A percentile compares a stretch with the other conserved stretches of the same genome.
Evolutionary conservation across 768 basidiomycete species (phyloP).

Genomic region (Neoboletus magnificus): DNA sequence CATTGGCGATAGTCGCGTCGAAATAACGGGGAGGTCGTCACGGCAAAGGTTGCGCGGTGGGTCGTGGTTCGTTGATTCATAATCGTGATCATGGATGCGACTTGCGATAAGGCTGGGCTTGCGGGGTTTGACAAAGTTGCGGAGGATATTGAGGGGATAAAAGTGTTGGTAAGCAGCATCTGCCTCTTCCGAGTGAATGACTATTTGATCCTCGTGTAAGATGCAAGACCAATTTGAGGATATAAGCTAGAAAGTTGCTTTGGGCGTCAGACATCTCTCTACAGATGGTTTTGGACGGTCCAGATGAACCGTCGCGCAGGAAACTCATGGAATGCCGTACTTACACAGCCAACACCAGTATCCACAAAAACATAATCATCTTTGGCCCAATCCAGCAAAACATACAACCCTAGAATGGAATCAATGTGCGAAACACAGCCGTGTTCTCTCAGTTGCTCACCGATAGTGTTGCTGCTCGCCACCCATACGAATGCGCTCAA

Average conservation of each 20-base stretch:
- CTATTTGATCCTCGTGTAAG: conserved; percentile 60
- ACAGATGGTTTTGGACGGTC: background rate
- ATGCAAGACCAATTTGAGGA: conserved; percentile 81
- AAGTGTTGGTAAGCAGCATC: conserved; percentile 66
- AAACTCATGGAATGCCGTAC: conserved; percentile 27
- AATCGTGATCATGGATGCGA: conserved; percentile 5
- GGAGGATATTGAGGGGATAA: conserved; percentile 49
- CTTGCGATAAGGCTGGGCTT: conserved; percentile 18
- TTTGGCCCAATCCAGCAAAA: conserved; percentile 63
- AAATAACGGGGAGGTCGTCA: conserved; percentile 40
- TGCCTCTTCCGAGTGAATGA: conserved; percentile 71
- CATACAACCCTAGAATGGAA: conserved; percentile 54
- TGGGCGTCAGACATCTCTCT: background rate
- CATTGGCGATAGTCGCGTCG: conserved; percentile 41
- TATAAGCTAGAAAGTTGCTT: conserved; percentile 40
- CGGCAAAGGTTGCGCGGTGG: conserved; percentile 8
- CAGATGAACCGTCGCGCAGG: background rate
- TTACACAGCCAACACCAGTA: conserved; percentile 69
- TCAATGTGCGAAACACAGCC: background rate
- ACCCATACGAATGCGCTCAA: conserved; percentile 73
- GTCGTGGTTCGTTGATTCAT: conserved; percentile 1
- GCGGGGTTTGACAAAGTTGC: conserved; percentile 26
- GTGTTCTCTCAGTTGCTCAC: conserved; percentile 9
- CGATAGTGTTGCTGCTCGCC: conserved; percentile 37
- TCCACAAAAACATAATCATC: conserved; percentile 69